Conservation (phyloP, 768 basidiomycete species). For the Leccinum broughii region DNA sequence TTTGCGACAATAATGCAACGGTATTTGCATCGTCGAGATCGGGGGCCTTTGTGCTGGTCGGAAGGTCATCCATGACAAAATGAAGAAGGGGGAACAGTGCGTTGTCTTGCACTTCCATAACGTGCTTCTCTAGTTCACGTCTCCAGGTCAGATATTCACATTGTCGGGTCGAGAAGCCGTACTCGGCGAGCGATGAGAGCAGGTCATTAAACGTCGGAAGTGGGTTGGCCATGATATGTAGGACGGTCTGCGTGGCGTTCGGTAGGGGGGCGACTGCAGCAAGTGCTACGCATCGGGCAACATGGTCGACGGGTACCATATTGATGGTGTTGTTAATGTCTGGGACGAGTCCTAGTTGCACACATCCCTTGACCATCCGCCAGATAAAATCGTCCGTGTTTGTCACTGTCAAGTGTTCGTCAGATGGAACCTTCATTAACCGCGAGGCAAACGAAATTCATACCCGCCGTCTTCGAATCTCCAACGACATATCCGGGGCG, state of each 20-base stretch:
- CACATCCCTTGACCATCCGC: conserved; percentile 97
- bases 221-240: conserved; percentile 86
- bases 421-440: conserved; percentile 3
- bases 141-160: conserved; percentile 95
- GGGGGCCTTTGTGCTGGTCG: conserved; percentile 93
- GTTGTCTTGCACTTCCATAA: conserved; percentile 92
- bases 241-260: conserved; percentile 52
- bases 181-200: conserved; percentile 66
- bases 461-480: conserved; percentile 84
- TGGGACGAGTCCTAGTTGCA: conserved; percentile 94
- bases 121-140: conserved; percentile 89
- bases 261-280: conserved; percentile 66
- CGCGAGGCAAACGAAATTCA: conserved; percentile 21
- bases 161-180: conserved; percentile 76
- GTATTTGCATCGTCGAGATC: conserved; percentile 89
- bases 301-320: conserved; percentile 97
- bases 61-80: conserved; percentile 96
- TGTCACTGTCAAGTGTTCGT: conserved; percentile 58
- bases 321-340: conserved; percentile 99
- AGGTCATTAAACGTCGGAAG: conserved; percentile 88
- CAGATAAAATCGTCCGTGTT: conserved; percentile 99
- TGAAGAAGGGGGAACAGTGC: conserved; percentile 96
- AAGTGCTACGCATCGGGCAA: conserved; percentile 77
- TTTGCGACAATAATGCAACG: conserved; percentile 49
- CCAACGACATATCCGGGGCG: conserved; percentile 97